Percentiles rank a stretch among this genome's conserved stretches.
phyloP scores from a whole-genome alignment of 164 flowering plant genomes.

The Berberis thunbergii region DNA sequence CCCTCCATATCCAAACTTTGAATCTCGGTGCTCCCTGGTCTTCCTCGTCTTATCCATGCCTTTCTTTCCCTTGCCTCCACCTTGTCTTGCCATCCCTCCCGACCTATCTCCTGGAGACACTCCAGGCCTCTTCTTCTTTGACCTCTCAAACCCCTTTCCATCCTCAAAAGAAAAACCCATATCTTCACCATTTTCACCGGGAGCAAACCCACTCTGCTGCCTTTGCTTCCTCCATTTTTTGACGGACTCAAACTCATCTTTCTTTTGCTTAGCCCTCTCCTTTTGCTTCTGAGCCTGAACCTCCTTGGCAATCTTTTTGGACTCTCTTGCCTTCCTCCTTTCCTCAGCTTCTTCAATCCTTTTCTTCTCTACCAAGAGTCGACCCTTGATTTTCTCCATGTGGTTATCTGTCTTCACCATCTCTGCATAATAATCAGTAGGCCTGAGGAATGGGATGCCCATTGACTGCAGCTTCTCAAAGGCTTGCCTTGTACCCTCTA shows the following conservation, averaged over 20 bases:
- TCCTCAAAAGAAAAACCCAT: constrained; percentile 44
- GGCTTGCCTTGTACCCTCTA: constrained; percentile 72
- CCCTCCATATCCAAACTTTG: constrained; percentile 53
- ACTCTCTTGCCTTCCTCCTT: constrained; percentile 77
- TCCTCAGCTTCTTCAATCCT: constrained; percentile 82
- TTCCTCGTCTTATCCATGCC: constrained; percentile 27
- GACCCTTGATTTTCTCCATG: constrained; percentile 74
- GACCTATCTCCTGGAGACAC: constrained; percentile 78
- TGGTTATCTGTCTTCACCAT: constrained; percentile 86
- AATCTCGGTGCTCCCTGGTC: constrained; percentile 26
- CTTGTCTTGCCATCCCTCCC: constrained; percentile 53
- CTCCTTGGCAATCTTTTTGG: constrained; percentile 72
- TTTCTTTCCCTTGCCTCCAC: constrained; percentile 32
- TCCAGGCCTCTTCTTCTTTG: constrained; percentile 58
- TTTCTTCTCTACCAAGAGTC: constrained; percentile 64
- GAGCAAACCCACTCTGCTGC: constrained; percentile 61
- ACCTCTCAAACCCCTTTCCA: constrained; percentile 54
- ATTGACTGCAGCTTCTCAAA: constrained; percentile 55
- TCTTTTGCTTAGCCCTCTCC: constrained; percentile 61
- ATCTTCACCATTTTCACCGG: constrained; percentile 32
- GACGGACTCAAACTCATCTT: not conserved
- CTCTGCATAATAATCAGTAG: constrained; percentile 85
- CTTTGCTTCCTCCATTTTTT: constrained; percentile 31
- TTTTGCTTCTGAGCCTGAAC: constrained; percentile 72
- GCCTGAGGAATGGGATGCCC: constrained; percentile 77